Base-by-base conservation (phyloP, 1,284 basidiomycete genomes). In the Ceratobasidium sp. region DNA sequence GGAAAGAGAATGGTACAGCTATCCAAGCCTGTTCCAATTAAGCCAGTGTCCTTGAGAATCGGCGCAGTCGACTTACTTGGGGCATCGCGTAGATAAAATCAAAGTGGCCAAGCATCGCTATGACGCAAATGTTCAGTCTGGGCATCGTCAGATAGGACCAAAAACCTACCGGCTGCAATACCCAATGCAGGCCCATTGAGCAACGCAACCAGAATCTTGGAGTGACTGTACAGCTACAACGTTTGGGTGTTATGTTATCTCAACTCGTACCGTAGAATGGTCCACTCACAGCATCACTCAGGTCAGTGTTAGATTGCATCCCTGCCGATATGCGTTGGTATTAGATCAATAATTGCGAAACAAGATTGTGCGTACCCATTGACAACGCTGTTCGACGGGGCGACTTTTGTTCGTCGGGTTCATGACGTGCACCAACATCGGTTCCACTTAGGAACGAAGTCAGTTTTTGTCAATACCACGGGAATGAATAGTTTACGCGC, bases 171-270 rank as follows among this genome's bases (percentile, higher is more conserved):
- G 74, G 89, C 88, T 39, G 88, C 85, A 69, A 91, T 91, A 18
- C 89, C 90, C 85, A 91, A 86, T 3, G 89, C 89, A 52, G 90
- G 90, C 0, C 89, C 89, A 75, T 91, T 90, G 18, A 91, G 76
- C 26, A 88, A 89, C 32, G 88, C 89, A 30, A 91, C 85, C 21
- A 82, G 77, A 6, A 91, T 81, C 78, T 91, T 91, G 75, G 82
- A 83, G 75, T 91, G 89, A 0, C 84, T 84, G 75, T 88, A 88
- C 18, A 91, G 78, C 90, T 91, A 30, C 53, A 57, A 67, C 26
- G 71, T 12, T 61, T 55, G 18, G 41, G 16, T 30, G 41, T 32
- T n/a, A n/a, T n/a, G n/a, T n/a, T n/a, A 39, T 6, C 8, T 39
- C 14, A 39, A 39, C 36, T 6, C 8, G 36, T 14, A 39, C 36